Evolutionary conservation across 2,329 filamentous ascomycete species (phyloP).

Genomic region (Cladosporium velox): DNA sequence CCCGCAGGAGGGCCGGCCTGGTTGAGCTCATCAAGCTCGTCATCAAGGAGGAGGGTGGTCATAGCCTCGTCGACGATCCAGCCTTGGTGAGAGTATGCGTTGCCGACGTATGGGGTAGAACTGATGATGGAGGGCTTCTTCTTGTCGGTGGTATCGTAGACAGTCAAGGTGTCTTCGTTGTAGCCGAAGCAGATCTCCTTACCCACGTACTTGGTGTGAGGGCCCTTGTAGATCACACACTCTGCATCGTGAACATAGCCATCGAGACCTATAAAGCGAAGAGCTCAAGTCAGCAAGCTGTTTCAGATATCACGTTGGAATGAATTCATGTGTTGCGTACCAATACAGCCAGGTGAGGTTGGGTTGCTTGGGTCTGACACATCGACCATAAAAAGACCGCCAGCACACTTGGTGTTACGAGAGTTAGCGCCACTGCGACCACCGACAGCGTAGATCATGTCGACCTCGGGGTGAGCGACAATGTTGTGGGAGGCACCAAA

Average conservation of each 20-base stretch:
- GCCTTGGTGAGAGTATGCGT: conserved; percentile 61
- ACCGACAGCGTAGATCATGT: conserved; percentile 49
- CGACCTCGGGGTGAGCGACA: conserved; percentile 51
- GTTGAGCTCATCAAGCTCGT: conserved; percentile 53
- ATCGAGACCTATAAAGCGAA: conserved; percentile 38
- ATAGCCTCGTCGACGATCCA: conserved; percentile 47
- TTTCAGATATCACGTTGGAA: neutral
- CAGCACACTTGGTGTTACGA: conserved; percentile 49
- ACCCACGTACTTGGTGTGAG: conserved; percentile 50
- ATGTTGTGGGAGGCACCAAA: conserved; percentile 55
- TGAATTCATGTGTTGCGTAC: conserved; percentile 28
- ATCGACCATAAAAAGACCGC: conserved; percentile 62
- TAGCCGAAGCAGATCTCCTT: conserved; percentile 60
- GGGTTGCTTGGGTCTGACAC: conserved; percentile 57
- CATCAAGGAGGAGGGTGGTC: conserved; percentile 52
- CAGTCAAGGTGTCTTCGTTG: conserved; percentile 56
- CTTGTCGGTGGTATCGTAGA: conserved; percentile 57
- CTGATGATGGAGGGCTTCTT: conserved; percentile 43
- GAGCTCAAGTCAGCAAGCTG: neutral
- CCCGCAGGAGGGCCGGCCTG: conserved; percentile 35
- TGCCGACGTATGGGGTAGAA: conserved; percentile 54
- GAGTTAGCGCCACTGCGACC: conserved; percentile 37
- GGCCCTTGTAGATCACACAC: conserved; percentile 58
- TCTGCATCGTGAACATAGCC: conserved; percentile 65
- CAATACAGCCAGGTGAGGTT: conserved; percentile 56